A percentile compares a stretch with the other conserved stretches of the same genome.
These are phyloP conservation scores for Stachybotrys echinatus DNA, from an alignment of 2,329 filamentous ascomycete genomes.

Conservation along the genomic window DNA sequence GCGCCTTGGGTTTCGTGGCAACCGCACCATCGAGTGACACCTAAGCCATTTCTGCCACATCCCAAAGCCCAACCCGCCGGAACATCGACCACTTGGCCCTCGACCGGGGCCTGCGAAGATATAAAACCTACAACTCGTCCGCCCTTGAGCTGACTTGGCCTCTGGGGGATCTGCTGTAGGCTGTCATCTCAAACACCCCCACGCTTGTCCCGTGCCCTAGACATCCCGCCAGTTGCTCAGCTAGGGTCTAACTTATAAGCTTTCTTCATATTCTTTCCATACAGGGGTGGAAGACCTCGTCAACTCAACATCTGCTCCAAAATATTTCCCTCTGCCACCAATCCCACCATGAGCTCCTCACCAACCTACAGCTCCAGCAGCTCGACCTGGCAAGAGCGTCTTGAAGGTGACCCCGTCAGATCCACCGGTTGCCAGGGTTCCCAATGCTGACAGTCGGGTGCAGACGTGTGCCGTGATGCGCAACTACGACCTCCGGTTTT, in stretches of 20 bases:
- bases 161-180: background rate
- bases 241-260: background rate
- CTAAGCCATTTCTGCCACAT: slow-evolving; percentile 20
- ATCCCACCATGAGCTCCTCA: slow-evolving; percentile 12
- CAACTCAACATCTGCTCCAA: background rate
- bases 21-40: background rate
- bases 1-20: background rate
- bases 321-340: background rate
- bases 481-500: slow-evolving; percentile 54
- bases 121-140: slow-evolving; percentile 10
- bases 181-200: background rate
- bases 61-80: slow-evolving; percentile 13
- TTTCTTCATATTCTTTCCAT: background rate
- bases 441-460: slow-evolving; percentile 6
- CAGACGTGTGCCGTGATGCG: slow-evolving; percentile 53
- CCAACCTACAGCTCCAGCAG: slow-evolving; percentile 17
- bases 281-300: background rate
- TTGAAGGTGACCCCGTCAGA: slow-evolving; percentile 49
- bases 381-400: slow-evolving; percentile 48
- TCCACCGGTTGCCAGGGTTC: too few relatives aligned
- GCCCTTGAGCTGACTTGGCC: slow-evolving; percentile 1
- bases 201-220: background rate
- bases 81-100: slow-evolving; percentile 13
- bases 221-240: background rate
- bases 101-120: slow-evolving; percentile 13